Evolutionary conservation across 2,329 filamentous ascomycete genomes (phyloP).

Genomic region (Simplicillium aogashimaense): DNA sequence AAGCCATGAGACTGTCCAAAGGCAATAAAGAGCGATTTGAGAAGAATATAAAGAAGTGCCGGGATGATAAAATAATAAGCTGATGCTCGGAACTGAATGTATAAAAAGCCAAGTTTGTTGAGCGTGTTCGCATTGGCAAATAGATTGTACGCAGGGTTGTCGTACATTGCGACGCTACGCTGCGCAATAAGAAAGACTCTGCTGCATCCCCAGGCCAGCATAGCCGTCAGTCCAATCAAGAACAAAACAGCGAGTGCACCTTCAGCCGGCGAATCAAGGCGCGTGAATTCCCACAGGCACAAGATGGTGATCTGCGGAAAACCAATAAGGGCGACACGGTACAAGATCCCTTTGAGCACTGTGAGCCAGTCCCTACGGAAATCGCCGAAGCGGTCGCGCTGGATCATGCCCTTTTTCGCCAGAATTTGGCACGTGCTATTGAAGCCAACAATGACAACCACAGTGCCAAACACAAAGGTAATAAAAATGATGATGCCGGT

Average conservation of each 20-base stretch:
- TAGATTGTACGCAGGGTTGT: conserved; percentile 91
- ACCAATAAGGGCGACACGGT: conserved; percentile 80
- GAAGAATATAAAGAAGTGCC: conserved; percentile 63
- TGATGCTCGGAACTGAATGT: conserved; percentile 90
- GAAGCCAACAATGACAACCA: conserved; percentile 64
- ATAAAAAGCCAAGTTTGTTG: conserved; percentile 97
- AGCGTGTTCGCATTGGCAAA: conserved; percentile 86
- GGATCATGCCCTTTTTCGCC: conserved; percentile 67
- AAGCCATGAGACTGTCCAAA: conserved; percentile 61
- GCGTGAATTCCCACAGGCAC: conserved; percentile 87
- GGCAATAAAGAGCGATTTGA: conserved; percentile 85
- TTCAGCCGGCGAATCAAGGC: conserved; percentile 73
- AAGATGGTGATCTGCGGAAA: conserved; percentile 87
- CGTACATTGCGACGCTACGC: conserved; percentile 81
- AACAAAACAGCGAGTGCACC: conserved; percentile 83
- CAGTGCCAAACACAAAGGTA: conserved; percentile 67
- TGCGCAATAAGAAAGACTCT: conserved; percentile 87
- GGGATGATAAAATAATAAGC: conserved; percentile 93
- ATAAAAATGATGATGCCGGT: conserved; percentile 85
- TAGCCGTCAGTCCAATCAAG: conserved; percentile 67
- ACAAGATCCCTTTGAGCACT: conserved; percentile 86
- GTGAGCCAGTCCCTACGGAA: conserved; percentile 92
- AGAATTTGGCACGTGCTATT: conserved; percentile 72
- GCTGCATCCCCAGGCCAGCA: conserved; percentile 74
- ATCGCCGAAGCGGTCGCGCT: conserved; percentile 76